A percentile compares a stretch with the other conserved stretches of the same genome.
phyloP scores from a whole-genome alignment of 139 green algal species.

The Chlorella sp. region DNA sequence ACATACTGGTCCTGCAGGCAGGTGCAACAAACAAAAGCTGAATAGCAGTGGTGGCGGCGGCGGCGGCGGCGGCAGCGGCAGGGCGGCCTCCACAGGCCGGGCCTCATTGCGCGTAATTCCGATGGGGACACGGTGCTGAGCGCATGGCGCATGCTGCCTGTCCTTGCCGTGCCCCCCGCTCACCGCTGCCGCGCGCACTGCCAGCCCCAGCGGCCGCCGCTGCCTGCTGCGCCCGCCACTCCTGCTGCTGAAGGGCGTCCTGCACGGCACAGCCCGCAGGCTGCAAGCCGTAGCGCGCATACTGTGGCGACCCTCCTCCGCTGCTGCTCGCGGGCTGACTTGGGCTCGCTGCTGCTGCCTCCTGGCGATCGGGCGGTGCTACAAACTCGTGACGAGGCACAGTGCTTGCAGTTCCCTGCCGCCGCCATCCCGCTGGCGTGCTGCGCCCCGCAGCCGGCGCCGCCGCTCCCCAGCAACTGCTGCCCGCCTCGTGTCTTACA shows the following conservation, averaged over 20 bases:
- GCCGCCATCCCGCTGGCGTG: too few relatives aligned
- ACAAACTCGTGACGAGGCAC: too few relatives aligned
- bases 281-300: neutral
- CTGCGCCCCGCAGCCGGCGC: too few relatives aligned
- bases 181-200: conserved; percentile 2
- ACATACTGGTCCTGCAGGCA: conserved; percentile 63
- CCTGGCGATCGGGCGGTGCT: neutral
- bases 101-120: too few relatives aligned
- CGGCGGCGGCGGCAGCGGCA: neutral
- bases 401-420: neutral
- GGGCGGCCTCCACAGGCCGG: too few relatives aligned
- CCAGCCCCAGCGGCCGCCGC: neutral
- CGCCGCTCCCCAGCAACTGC: too few relatives aligned
- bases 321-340: neutral
- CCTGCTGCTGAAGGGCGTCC: neutral
- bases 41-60: neutral
- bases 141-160: too few relatives aligned
- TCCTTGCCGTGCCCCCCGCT: neutral
- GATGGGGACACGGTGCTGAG: too few relatives aligned
- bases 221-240: neutral
- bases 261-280: neutral
- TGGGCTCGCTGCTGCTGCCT: neutral
- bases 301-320: neutral
- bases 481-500: too few relatives aligned
- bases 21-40: too few relatives aligned